Evolutionary conservation across 805 yeast genomes (phyloP).

Genomic region (Candida ortonii): DNA sequence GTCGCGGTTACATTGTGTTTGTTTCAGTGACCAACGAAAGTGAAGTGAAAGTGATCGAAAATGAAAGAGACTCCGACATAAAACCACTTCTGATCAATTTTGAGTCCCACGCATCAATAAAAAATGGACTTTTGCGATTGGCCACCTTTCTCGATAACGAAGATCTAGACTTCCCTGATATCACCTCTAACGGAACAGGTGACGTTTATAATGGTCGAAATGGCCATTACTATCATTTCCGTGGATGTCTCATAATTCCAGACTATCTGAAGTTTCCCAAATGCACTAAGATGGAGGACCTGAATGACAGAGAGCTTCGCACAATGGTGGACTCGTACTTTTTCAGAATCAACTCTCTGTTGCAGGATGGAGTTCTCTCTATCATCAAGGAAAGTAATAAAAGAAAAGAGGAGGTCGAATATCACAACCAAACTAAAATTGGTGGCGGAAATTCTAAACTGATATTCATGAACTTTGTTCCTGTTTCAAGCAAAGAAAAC

Average conservation of each 20-base stretch:
- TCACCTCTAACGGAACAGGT: background rate
- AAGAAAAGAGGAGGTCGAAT: constrained; percentile 23
- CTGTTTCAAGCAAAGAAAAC: constrained; percentile 21
- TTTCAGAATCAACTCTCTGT: constrained; percentile 24
- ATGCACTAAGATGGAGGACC: constrained; percentile 26
- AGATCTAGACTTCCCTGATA: constrained; percentile 41
- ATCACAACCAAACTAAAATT: constrained; percentile 19
- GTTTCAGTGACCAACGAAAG: constrained; percentile 65
- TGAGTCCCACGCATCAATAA: constrained; percentile 39
- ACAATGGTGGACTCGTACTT: constrained; percentile 28
- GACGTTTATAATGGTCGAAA: no score
- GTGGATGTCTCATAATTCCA: constrained; percentile 70
- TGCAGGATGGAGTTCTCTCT: constrained; percentile 30
- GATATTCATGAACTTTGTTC: constrained; percentile 31
- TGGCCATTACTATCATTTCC: constrained; percentile 41
- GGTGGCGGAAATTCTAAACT: constrained; percentile 30
- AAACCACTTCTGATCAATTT: constrained; percentile 59
- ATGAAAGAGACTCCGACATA: constrained; percentile 65
- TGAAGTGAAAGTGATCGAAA: constrained; percentile 50
- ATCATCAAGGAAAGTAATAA: constrained; percentile 30
- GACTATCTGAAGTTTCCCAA: constrained; percentile 41
- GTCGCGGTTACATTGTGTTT: constrained; percentile 78
- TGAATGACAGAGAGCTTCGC: constrained; percentile 27
- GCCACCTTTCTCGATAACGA: constrained; percentile 41
- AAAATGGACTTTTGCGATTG: constrained; percentile 48